These are phyloP conservation scores for Daldinia childiae DNA, from an alignment of 495 filamentous ascomycete species.

Conservation along the genomic window DNA sequence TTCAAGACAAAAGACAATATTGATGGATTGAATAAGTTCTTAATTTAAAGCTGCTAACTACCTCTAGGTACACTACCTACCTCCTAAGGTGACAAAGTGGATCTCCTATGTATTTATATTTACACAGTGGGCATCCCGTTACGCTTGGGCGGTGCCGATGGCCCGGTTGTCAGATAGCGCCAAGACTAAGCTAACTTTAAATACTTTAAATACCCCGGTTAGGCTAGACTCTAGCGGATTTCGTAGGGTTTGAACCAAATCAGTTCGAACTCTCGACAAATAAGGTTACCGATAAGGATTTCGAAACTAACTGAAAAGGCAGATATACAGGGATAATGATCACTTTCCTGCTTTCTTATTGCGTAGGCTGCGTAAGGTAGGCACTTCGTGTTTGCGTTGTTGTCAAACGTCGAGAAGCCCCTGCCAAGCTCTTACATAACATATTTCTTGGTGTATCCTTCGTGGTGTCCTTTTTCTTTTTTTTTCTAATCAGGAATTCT, in stretches of 20 bases:
- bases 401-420: conserved; percentile 3
- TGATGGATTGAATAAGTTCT: neutral
- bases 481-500: neutral
- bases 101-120: neutral
- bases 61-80: too few species aligned
- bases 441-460: neutral
- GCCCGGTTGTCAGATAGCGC: conserved; percentile 22
- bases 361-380: neutral
- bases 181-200: conserved; percentile 9
- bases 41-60: neutral
- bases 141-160: conserved; percentile 21
- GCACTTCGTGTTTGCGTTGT: neutral
- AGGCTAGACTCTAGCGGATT: neutral
- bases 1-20: neutral
- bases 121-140: neutral
- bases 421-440: conserved; percentile 7
- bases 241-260: neutral
- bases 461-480: neutral
- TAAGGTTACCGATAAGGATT: conserved; percentile 5
- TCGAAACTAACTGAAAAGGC: neutral
- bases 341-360: neutral
- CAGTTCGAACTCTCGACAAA: conserved; percentile 5
- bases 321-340: neutral
- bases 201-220: neutral
- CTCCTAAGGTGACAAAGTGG: neutral